A percentile compares a stretch with the other conserved stretches of the same genome.
phyloP scores from a whole-genome alignment of 768 basidiomycete genomes.

The Calocera cornea region DNA sequence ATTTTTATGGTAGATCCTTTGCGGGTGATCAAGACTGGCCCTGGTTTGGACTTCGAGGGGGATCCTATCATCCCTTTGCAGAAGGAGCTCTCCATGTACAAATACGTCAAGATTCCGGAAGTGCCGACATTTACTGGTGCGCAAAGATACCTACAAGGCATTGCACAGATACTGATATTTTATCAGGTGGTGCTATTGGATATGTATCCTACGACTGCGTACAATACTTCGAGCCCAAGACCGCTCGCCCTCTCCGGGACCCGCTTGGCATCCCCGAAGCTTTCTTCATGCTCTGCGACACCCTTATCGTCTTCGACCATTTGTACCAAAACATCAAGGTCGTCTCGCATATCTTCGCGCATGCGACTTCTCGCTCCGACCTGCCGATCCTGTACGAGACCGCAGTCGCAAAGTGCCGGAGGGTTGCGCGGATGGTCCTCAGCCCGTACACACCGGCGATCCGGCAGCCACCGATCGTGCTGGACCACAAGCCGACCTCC shows the following conservation, averaged over 20 bases:
- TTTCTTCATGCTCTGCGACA: constrained; percentile 92
- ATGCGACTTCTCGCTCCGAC: constrained; percentile 26
- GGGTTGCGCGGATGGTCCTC: constrained; percentile 60
- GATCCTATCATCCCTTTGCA: constrained; percentile 80
- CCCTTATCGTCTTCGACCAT: constrained; percentile 92
- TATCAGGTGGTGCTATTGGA: constrained; percentile 79
- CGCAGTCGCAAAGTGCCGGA: constrained; percentile 66
- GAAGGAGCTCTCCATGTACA: constrained; percentile 70
- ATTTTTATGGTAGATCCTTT: constrained; percentile 57
- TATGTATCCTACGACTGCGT: constrained; percentile 96
- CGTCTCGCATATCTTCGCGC: constrained; percentile 89
- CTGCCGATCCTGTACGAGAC: constrained; percentile 65
- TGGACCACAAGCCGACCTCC: constrained; percentile 47
- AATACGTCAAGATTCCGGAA: constrained; percentile 83
- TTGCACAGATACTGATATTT: no score
- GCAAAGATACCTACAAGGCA: not conserved
- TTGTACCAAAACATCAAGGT: constrained; percentile 89
- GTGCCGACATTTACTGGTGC: constrained; percentile 75
- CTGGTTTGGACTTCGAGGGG: constrained; percentile 64
- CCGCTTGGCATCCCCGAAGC: constrained; percentile 83
- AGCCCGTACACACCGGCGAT: constrained; percentile 44
- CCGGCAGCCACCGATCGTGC: constrained; percentile 28
- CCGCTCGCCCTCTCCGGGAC: constrained; percentile 55
- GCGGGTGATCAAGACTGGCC: constrained; percentile 81
- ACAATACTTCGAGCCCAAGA: constrained; percentile 92